Conservation (phyloP, 495 filamentous ascomycete genomes). For the Lineolata rhizophorae region DNA sequence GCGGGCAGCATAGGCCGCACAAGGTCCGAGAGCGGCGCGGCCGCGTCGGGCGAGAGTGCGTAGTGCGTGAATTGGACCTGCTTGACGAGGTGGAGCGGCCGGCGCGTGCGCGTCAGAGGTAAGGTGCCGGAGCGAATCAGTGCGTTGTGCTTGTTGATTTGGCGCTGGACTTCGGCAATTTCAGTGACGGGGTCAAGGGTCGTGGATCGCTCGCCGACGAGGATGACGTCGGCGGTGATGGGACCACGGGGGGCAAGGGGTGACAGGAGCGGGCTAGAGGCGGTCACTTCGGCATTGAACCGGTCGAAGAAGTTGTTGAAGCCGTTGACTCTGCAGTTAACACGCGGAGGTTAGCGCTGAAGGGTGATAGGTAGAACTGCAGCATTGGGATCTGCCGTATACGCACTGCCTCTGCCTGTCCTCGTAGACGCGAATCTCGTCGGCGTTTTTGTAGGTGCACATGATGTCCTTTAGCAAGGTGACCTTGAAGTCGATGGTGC, state of each 20-base stretch:
- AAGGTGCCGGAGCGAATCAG: slow-evolving; percentile 23
- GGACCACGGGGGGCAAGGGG: slow-evolving; percentile 27
- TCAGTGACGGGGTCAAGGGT: slow-evolving; percentile 70
- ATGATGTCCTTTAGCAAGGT: slow-evolving; percentile 56
- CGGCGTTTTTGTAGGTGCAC: slow-evolving; percentile 60
- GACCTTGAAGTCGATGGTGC: slow-evolving; percentile 78
- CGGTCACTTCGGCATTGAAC: slow-evolving; percentile 37
- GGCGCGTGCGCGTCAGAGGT: slow-evolving; percentile 15
- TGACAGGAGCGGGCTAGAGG: slow-evolving; percentile 10
- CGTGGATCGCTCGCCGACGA: slow-evolving; percentile 54
- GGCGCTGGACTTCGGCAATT: slow-evolving; percentile 62
- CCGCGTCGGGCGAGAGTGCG: slow-evolving; percentile 47
- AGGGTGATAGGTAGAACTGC: slow-evolving; percentile 2
- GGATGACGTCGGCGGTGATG: slow-evolving; percentile 61
- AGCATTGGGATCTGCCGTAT: too few relatives aligned
- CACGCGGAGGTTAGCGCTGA: not conserved
- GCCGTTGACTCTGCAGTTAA: slow-evolving; percentile 29
- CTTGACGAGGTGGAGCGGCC: slow-evolving; percentile 52
- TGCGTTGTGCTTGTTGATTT: slow-evolving; percentile 72
- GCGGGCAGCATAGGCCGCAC: slow-evolving; percentile 36
- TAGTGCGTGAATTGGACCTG: slow-evolving; percentile 91
- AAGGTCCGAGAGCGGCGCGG: slow-evolving; percentile 43
- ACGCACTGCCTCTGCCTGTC: slow-evolving; percentile 39
- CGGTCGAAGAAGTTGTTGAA: slow-evolving; percentile 65
- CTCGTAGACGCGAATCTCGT: slow-evolving; percentile 58